Conservation (phyloP, 495 filamentous ascomycete species). For the Podospora appendiculata region DNA sequence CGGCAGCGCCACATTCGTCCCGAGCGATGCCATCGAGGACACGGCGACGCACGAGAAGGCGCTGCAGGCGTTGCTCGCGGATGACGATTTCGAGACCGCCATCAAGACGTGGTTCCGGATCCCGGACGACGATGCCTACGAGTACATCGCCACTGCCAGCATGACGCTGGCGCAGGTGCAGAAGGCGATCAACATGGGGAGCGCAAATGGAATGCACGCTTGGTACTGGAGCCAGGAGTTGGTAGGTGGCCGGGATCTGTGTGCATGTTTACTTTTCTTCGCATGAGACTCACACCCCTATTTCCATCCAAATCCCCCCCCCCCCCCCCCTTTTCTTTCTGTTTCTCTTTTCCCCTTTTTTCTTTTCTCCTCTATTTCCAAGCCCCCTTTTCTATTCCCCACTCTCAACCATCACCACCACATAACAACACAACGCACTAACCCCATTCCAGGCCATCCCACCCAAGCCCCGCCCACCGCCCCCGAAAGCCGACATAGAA, state of each 20-base stretch:
- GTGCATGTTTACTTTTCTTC: background rate
- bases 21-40: constrained; percentile 5
- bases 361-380: too few species aligned
- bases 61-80: constrained; percentile 20
- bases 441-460: too few species aligned
- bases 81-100: constrained; percentile 40
- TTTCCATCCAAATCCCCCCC: background rate
- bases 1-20: constrained; percentile 6
- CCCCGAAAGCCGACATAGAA: constrained; percentile 39
- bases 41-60: constrained; percentile 7
- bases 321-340: background rate
- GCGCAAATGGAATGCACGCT: constrained; percentile 30
- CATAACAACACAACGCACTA: too few species aligned
- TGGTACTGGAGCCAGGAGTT: constrained; percentile 34
- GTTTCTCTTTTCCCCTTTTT: too few species aligned
- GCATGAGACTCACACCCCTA: background rate
- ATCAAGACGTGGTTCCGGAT: constrained; percentile 47
- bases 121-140: constrained; percentile 39
- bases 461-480: constrained; percentile 27
- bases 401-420: too few species aligned
- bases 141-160: constrained; percentile 50
- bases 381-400: too few species aligned
- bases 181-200: constrained; percentile 36
- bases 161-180: constrained; percentile 47
- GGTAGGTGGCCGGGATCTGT: too few species aligned